Evolutionary conservation across 305 asterid genomes (phyloP).

Genomic region (Vinca major): DNA sequence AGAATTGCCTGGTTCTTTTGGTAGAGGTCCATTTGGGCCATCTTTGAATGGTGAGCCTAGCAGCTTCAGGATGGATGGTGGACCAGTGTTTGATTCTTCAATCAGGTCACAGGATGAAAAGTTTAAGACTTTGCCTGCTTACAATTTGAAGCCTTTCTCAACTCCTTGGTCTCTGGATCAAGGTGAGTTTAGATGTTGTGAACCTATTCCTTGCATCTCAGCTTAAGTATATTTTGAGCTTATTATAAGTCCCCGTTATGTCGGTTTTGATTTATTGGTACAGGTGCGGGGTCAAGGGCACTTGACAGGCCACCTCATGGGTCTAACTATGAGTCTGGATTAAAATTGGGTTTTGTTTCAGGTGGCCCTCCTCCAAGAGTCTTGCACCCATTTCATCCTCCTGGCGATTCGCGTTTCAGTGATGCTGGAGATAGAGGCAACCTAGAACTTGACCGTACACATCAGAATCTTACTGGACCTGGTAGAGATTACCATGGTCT

Average conservation of each 20-base stretch:
- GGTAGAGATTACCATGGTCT: constrained; percentile 22
- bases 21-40: constrained; percentile 33
- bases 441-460: constrained; percentile 24
- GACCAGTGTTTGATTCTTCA: constrained; percentile 31
- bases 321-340: constrained; percentile 35
- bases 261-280: constrained; percentile 14
- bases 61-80: constrained; percentile 34
- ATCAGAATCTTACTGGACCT: constrained; percentile 30
- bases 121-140: constrained; percentile 34
- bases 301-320: constrained; percentile 31
- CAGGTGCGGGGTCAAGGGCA: constrained; percentile 23
- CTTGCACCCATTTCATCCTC: constrained; percentile 37
- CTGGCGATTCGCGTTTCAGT: constrained; percentile 23
- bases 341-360: constrained; percentile 32
- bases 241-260: neutral
- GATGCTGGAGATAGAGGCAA: constrained; percentile 22
- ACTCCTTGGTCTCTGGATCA: constrained; percentile 37
- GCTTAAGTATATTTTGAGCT: neutral
- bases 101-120: constrained; percentile 46
- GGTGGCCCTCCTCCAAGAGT: constrained; percentile 46
- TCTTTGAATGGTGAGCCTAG: constrained; percentile 31
- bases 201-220: neutral
- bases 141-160: constrained; percentile 34
- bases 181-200: constrained; percentile 33
- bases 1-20: constrained; percentile 30